phyloP scores from a whole-genome alignment of 1,284 basidiomycete species.

The Ganoderma sinense region DNA sequence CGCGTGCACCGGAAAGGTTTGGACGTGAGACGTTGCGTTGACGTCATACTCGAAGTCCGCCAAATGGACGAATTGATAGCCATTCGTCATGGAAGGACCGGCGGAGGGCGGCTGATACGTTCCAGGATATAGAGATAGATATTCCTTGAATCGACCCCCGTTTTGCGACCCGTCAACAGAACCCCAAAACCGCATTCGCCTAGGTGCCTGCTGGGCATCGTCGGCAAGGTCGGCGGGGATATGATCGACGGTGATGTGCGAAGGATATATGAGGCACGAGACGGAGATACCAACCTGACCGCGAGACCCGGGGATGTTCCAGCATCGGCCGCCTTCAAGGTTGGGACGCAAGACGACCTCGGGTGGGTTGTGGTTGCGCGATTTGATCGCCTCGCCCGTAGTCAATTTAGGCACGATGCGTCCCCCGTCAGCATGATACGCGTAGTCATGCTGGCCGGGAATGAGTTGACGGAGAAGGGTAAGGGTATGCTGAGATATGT shows the following conservation, averaged over 20 bases:
- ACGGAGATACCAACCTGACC: slow-evolving; percentile 16
- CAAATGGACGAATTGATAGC: slow-evolving; percentile 11
- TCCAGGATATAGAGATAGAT: not conserved
- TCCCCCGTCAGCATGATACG: not conserved
- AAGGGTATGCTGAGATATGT: no score
- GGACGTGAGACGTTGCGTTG: not conserved
- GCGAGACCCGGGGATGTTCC: not conserved
- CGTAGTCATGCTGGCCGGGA: not conserved
- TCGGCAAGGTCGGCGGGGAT: slow-evolving; percentile 10
- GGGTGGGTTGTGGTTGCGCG: not conserved
- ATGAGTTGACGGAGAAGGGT: no score
- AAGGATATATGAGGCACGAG: slow-evolving; percentile 13
- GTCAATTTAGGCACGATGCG: not conserved
- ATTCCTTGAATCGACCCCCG: not conserved
- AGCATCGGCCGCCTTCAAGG: slow-evolving; percentile 14
- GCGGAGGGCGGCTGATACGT: not conserved
- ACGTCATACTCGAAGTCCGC: slow-evolving; percentile 19
- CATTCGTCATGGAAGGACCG: not conserved
- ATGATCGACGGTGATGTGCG: slow-evolving; percentile 26
- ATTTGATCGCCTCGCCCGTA: not conserved
- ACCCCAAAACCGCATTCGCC: slow-evolving; percentile 19
- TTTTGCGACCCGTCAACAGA: slow-evolving; percentile 15
- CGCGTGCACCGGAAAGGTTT: slow-evolving; percentile 20
- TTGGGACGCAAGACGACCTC: slow-evolving; percentile 14
- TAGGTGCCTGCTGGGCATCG: slow-evolving; percentile 20